Base-by-base conservation (phyloP, 2,329 filamentous ascomycete species). In the Cladorrhinum sp. region DNA sequence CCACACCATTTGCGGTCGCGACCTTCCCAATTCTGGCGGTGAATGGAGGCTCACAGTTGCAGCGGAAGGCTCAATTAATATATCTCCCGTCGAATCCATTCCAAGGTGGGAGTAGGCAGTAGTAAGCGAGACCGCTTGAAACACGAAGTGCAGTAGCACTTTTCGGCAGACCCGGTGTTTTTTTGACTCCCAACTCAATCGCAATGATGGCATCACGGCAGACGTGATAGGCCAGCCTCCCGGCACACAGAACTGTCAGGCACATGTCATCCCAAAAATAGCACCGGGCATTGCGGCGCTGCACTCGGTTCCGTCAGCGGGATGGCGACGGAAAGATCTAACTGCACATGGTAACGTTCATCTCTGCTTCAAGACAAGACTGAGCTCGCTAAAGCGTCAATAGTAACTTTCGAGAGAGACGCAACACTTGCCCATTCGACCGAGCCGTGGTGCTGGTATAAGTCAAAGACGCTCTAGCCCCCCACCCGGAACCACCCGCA, bases 201-300 rank as follows among this genome's bases (percentile, higher is more conserved):
- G 45, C 16, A 55, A 12, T 38, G n/a, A 57, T 32, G 10, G 10
- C 29, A 29, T 48, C 53, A 38, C 7, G 29, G 20, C 29, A 16
- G n/a, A 41, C 2, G 24, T 32, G 49, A 49, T 49, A 50, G 56
- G 51, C 22, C 41, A 38, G n/a, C 23, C 20, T 48, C 10, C 22
- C 52, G 27, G 45, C 16, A 49, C 53, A 20, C 53, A 56, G 24
- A 56, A 18, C 24, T 56, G 25, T 49, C 41, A n/a, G 23, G 27
- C 24, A 38, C 50, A 10, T 54, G 13, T 27, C 49, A 36, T 23
- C 23, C 57, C 55, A 61, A 64, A 63, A 65, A 65, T 61, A 65
- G 60, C 25, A 53, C 24, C 58, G 58, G 58, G 38, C 38, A 58
- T 27, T 24, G 45, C 41, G 48, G 55, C 49, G 32, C 29, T 49